A percentile compares a stretch with the other conserved stretches of the same genome.
Evolutionary conservation across 495 filamentous ascomycete genomes (phyloP).

Genomic region (Xylaria acuta): DNA sequence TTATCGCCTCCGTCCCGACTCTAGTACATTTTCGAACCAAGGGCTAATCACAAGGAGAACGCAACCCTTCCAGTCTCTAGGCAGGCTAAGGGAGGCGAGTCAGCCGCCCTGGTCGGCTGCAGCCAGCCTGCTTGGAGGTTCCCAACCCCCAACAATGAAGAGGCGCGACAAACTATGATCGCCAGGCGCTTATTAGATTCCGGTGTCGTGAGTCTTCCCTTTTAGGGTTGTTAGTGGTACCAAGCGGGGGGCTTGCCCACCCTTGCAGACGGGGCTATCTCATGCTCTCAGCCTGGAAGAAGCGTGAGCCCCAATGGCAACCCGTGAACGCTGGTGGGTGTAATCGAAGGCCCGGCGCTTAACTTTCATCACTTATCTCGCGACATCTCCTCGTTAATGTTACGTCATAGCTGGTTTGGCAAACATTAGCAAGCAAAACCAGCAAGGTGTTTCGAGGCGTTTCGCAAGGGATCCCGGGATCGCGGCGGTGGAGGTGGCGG

Average conservation of each 20-base stretch:
- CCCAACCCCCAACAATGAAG: conserved; percentile 4
- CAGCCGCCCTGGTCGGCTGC: conserved; percentile 3
- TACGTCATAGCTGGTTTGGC: not conserved
- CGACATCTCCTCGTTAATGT: not conserved
- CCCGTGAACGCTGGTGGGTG: not conserved
- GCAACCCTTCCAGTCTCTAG: not conserved
- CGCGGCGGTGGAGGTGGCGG: conserved; percentile 12
- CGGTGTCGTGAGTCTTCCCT: not conserved
- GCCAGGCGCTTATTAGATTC: not conserved
- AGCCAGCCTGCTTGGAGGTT: not conserved
- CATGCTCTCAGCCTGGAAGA: not conserved
- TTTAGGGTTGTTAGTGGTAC: not conserved
- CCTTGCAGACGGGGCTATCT: conserved; percentile 6
- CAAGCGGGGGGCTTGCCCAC: not conserved
- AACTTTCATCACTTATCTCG: not conserved
- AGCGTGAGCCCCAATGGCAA: not conserved
- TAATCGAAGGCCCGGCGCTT: not conserved
- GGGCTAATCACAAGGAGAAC: conserved; percentile 2
- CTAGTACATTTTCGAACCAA: not conserved
- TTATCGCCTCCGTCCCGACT: not conserved
- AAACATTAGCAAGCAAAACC: no score
- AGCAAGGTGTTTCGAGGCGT: not conserved
- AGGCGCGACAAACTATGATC: not conserved
- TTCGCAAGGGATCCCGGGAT: conserved; percentile 9
- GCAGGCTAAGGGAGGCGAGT: not conserved